Evolutionary conservation across 1,284 basidiomycete species (phyloP), one percentile per base, ranked within the genome.

Genomic region (Kwoniella shivajii): DNA sequence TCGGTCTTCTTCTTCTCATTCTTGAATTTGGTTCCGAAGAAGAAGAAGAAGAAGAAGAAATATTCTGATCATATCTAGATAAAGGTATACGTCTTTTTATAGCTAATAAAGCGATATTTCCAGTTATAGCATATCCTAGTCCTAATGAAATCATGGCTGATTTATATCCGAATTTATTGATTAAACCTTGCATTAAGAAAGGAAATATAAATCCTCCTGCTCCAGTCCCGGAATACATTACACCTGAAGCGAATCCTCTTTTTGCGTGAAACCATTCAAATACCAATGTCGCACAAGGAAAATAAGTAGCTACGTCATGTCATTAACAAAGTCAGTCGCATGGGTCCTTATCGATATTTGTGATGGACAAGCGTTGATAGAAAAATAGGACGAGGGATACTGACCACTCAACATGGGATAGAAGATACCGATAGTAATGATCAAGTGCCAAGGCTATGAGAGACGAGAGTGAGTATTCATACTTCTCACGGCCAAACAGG

Each of bases 141-240:
- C 70, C 75, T 4, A 79, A 53, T 7, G 66, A 56, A 26, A 74
- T 66, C 69, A 78, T 74, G 0, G 74, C 71, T 11, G 71, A 67
- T 47, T 73, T 74, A 67, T 78, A 78, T 11, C 77, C 76, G 52
- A 76, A 74, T n/a, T 54, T 36, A 6, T 42, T 37, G n/a, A 79
- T 63, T 3, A 78, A 65, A 13, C 64, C 66, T 36, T 61, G 54
- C 36, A 75, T 68, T 38, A 79, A 52, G 50, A 75, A 72, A 1
- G 76, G 77, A 57, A 74, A 77, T 42, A 75, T 62, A 4, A 71
- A 67, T 14, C 77, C 78, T 16, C 76, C 74, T 2, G 68, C 53
- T 5, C 77, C 77, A 1, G 74, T 75, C 11, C 77, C 75, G 9
- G 70, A 66, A 57, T 71, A 77, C 67, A 77, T 69, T 54, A 77